These are phyloP conservation scores for Dipteronia dyeriana DNA, from an alignment of 345 rosid genomes.

Conservation along the genomic window DNA sequence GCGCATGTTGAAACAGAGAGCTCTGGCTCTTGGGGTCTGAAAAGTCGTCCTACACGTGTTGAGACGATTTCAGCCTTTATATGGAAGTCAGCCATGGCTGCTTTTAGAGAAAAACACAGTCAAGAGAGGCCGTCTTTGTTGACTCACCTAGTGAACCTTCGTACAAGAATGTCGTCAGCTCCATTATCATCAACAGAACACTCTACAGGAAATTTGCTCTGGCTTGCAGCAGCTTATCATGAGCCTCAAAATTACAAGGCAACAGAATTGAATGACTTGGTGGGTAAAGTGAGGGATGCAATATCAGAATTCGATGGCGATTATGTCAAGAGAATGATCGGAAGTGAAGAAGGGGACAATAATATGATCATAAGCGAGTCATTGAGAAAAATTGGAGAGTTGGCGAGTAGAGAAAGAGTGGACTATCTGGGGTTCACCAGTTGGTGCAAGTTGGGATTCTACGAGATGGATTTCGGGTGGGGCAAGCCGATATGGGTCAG, in stretches of 20 bases:
- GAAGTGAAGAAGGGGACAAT: slow-evolving; percentile 18
- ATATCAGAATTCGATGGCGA: slow-evolving; percentile 33
- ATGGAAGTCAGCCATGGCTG: slow-evolving; percentile 39
- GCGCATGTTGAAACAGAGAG: background rate
- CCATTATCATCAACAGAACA: slow-evolving; percentile 16
- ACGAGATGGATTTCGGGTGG: slow-evolving; percentile 46
- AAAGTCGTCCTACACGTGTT: slow-evolving; percentile 29
- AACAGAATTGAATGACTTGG: slow-evolving; percentile 25
- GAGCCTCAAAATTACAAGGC: background rate
- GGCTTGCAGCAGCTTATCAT: slow-evolving; percentile 34
- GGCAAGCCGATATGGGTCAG: slow-evolving; percentile 46
- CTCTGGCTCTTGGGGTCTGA: background rate
- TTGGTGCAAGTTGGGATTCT: slow-evolving; percentile 41
- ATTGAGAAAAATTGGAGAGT: slow-evolving; percentile 15
- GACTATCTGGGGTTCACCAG: slow-evolving; percentile 35
- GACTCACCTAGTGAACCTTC: slow-evolving; percentile 40
- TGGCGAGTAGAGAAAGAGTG: slow-evolving; percentile 14
- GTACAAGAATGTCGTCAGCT: slow-evolving; percentile 28
- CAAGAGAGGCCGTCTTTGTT: slow-evolving; percentile 25
- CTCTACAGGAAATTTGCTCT: slow-evolving; percentile 32
- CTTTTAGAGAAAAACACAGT: slow-evolving; percentile 19
- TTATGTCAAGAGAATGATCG: slow-evolving; percentile 22
- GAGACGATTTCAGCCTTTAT: slow-evolving; percentile 41
- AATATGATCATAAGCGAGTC: slow-evolving; percentile 15
- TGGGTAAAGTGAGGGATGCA: slow-evolving; percentile 25